Conservation (phyloP, 176 grass and related monocot species). For the Oryza brachyantha region DNA sequence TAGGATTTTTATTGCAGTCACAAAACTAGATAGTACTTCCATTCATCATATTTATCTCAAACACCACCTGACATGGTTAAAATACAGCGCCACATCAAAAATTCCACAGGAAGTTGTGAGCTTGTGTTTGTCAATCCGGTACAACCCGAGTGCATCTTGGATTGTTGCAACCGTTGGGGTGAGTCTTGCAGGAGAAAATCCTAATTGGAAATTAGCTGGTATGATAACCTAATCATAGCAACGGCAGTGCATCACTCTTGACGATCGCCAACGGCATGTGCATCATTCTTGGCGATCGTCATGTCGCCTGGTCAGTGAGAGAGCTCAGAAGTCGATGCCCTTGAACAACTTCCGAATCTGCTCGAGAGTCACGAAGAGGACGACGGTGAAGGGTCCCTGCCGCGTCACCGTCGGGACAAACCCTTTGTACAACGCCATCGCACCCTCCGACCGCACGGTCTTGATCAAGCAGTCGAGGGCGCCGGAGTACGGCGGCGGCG, state of each 20-base stretch:
- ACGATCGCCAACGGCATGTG: background rate
- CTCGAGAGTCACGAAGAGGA: constrained; percentile 95
- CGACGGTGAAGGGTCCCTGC: constrained; percentile 92
- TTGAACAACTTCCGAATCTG: constrained; percentile 92
- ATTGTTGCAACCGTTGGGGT: background rate
- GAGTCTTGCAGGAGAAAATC: background rate
- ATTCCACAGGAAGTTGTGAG: background rate
- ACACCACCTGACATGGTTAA: too few species aligned
- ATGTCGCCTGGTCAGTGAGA: background rate
- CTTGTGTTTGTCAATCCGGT: too few species aligned
- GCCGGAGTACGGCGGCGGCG: constrained; percentile 59
- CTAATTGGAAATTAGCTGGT: background rate
- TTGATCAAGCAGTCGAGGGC: constrained; percentile 78
- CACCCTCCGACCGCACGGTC: constrained; percentile 64
- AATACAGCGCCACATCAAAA: background rate
- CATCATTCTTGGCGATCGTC: background rate
- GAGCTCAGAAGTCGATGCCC: constrained; percentile 71
- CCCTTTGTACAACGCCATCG: constrained; percentile 83
- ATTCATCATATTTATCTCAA: too few species aligned
- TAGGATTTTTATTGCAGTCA: too few species aligned
- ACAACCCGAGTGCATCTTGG: background rate
- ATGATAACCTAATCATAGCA: background rate
- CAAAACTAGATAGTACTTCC: too few species aligned
- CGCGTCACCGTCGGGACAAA: constrained; percentile 91
- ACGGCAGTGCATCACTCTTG: background rate